Evolutionary conservation across 371 early-diverging fungal genomes (phyloP).

Genomic region (Dichotomocladium elegans): DNA sequence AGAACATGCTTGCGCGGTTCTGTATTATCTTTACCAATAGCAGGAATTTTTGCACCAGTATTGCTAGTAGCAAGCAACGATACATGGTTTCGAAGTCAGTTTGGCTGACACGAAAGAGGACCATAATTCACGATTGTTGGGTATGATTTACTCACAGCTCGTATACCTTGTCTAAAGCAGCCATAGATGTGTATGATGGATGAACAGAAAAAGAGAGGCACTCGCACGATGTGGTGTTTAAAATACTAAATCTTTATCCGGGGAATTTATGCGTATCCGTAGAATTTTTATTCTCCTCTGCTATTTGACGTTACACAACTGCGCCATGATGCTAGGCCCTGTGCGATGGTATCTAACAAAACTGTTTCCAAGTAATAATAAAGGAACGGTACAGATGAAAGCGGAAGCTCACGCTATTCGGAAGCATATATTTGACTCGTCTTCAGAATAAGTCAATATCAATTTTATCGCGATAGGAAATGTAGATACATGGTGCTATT

Average conservation of each 20-base stretch:
- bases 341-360: no score
- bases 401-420: no score
- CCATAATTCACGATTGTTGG: no score
- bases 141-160: constrained; percentile 12
- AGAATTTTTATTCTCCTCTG: background rate
- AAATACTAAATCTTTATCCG: background rate
- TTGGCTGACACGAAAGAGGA: background rate
- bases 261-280: background rate
- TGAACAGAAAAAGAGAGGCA: background rate
- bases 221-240: background rate
- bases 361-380: no score
- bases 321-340: no score
- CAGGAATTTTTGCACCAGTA: constrained; percentile 42
- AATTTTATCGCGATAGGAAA: no score
- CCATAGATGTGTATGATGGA: background rate
- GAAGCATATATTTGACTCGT: no score
- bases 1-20: no score
- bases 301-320: no score
- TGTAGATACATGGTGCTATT: no score
- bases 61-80: constrained; percentile 17
- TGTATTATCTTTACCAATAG: constrained; percentile 16
- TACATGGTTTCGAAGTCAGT: background rate
- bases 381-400: no score
- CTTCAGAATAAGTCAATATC: no score
- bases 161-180: constrained; percentile 8